Percentiles rank a stretch among this genome's conserved stretches.
Evolutionary conservation across 2,329 filamentous ascomycete species (phyloP).

Genomic region (Aspergillus sp.): DNA sequence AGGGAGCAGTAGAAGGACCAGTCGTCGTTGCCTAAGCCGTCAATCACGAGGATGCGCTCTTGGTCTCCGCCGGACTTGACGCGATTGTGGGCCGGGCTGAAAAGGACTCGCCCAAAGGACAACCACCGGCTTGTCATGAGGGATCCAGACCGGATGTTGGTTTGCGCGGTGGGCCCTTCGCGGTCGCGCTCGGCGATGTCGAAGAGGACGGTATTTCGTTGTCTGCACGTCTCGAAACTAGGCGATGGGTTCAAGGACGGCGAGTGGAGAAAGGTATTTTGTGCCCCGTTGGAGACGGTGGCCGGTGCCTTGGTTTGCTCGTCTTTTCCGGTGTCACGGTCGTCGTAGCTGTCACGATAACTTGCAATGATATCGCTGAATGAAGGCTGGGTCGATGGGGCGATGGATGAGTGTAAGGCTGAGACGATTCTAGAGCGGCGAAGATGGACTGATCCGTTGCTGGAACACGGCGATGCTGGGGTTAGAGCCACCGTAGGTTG

Average conservation of each 20-base stretch:
- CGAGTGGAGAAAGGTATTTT: constrained; percentile 27
- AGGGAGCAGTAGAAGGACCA: constrained; percentile 54
- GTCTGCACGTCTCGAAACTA: constrained; percentile 29
- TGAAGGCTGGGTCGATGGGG: constrained; percentile 53
- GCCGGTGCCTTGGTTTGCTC: constrained; percentile 21
- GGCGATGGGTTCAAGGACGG: constrained; percentile 19
- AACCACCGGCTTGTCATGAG: constrained; percentile 52
- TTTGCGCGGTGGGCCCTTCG: constrained; percentile 41
- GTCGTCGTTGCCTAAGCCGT: constrained; percentile 52
- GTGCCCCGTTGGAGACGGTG: constrained; percentile 21
- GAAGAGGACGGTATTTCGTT: constrained; percentile 33
- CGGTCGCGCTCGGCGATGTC: constrained; percentile 44
- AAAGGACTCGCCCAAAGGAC: constrained; percentile 51
- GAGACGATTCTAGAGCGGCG: constrained; percentile 53
- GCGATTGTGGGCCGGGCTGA: constrained; percentile 50
- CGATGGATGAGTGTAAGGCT: constrained; percentile 49
- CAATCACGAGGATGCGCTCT: constrained; percentile 48
- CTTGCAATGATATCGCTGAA: constrained; percentile 54
- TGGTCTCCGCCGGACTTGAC: constrained; percentile 37
- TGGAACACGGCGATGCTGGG: constrained; percentile 26
- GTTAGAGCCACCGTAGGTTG: constrained; percentile 22
- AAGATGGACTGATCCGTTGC: constrained; percentile 39
- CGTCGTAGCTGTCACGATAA: constrained; percentile 40
- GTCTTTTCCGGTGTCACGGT: constrained; percentile 20
- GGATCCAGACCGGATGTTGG: constrained; percentile 50